These are phyloP conservation scores for Anisogramma anomala DNA, from an alignment of 2,329 filamentous ascomycete species.

Conservation along the genomic window DNA sequence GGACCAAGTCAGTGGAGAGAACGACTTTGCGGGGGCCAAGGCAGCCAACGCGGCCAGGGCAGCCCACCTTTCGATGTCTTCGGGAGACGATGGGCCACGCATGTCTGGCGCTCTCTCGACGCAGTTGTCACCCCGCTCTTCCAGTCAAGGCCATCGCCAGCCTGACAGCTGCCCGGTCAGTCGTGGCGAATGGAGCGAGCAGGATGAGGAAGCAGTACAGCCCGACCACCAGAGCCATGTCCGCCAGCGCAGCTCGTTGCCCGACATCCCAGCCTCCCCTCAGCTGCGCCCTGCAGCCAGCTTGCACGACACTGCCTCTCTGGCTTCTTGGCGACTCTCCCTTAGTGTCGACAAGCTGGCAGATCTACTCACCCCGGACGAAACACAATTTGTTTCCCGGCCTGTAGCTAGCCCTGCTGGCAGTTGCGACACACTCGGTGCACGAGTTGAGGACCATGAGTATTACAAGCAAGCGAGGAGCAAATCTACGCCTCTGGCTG, in stretches of 20 bases:
- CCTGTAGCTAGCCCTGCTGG: constrained; percentile 1
- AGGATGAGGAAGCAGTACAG: not conserved
- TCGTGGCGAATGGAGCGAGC: constrained; percentile 1
- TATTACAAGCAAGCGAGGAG: constrained; percentile 1
- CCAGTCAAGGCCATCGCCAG: not conserved
- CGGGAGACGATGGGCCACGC: constrained; percentile 7
- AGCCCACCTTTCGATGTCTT: not conserved
- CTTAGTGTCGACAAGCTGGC: constrained; percentile 8
- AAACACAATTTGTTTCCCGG: not conserved
- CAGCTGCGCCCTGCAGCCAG: constrained; percentile 1
- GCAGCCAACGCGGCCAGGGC: not conserved
- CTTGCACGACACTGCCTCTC: constrained; percentile 13
- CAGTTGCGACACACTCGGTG: not conserved
- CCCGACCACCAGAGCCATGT: constrained; percentile 7
- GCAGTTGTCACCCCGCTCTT: constrained; percentile 1
- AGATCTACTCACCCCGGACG: constrained; percentile 1
- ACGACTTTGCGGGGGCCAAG: not conserved
- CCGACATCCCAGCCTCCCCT: constrained; percentile 13
- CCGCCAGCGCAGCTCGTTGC: constrained; percentile 13
- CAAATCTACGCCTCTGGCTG: constrained; percentile 2
- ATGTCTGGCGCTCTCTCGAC: not conserved
- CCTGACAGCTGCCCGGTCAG: not conserved
- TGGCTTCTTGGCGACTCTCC: constrained; percentile 16
- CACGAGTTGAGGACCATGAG: not conserved
- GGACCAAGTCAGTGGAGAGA: constrained; percentile 9